Conservation (phyloP, 1,284 basidiomycete species). For the Apiotrichum montevideense region DNA sequence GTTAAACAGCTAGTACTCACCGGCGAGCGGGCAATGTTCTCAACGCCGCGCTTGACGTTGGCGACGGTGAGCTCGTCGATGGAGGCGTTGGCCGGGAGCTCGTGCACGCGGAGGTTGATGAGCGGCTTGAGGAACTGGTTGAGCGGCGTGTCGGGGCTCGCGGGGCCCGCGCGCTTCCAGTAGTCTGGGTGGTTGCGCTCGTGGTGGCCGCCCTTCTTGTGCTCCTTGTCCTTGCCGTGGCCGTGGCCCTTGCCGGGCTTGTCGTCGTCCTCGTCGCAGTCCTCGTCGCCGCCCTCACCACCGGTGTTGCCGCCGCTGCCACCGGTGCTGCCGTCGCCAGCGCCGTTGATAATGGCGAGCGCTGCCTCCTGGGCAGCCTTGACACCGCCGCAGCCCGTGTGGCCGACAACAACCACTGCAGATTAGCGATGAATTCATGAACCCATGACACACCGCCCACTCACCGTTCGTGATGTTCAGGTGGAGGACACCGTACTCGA, state of each 20-base stretch:
- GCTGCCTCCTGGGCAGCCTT: constrained; percentile 55
- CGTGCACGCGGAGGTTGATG: constrained; percentile 52
- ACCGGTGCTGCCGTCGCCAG: not conserved
- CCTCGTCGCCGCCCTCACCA: not conserved
- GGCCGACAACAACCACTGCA: constrained; percentile 73
- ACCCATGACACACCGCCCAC: not conserved
- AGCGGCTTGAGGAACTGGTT: constrained; percentile 68
- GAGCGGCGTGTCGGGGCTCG: constrained; percentile 50
- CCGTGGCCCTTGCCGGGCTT: not conserved
- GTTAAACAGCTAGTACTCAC: constrained; percentile 4
- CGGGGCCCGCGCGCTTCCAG: constrained; percentile 34
- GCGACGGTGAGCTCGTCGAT: constrained; percentile 61
- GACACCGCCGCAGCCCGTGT: constrained; percentile 70
- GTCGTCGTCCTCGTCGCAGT: constrained; percentile 1
- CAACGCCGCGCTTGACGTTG: constrained; percentile 71
- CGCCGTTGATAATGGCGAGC: constrained; percentile 9
- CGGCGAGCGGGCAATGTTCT: constrained; percentile 54
- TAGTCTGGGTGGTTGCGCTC: constrained; percentile 52
- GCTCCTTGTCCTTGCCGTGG: not conserved
- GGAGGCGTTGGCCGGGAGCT: constrained; percentile 50
- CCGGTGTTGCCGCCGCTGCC: not conserved
- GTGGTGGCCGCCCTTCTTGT: not conserved
- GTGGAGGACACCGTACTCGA: constrained; percentile 71
- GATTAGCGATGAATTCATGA: not conserved
- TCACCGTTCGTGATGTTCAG: constrained; percentile 76